Evolutionary conservation across 169 alveolate genomes (phyloP).

Genomic region (Eimeria sp.): DNA sequence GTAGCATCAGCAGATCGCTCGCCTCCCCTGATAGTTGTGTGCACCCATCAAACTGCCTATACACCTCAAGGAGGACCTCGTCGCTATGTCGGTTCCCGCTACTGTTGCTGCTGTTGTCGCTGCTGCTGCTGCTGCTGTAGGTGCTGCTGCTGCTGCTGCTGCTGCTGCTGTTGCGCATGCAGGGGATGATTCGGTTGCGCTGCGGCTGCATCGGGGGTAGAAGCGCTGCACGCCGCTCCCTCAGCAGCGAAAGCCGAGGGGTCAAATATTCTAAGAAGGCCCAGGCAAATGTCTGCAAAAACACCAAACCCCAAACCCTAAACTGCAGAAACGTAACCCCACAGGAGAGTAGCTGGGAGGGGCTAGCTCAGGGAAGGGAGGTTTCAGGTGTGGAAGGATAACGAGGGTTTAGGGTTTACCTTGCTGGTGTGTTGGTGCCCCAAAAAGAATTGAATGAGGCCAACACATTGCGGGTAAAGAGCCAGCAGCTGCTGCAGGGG

Average conservation of each 20-base stretch:
- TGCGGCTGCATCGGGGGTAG: conserved; percentile 75
- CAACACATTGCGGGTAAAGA: conserved; percentile 49
- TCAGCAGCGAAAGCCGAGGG: conserved; percentile 52
- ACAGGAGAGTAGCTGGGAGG: no score
- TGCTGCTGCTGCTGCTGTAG: conserved; percentile 36
- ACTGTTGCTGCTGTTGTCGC: conserved; percentile 10
- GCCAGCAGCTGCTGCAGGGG: conserved; percentile 49
- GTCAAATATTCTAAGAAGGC: conserved; percentile 59
- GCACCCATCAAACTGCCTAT: conserved; percentile 41
- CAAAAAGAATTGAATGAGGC: conserved; percentile 73
- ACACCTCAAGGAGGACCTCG: conserved; percentile 56
- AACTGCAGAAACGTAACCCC: no score
- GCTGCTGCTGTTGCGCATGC: background rate
- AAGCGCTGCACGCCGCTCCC: conserved; percentile 77
- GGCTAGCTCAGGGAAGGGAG: no score
- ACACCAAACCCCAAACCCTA: conserved; percentile 34
- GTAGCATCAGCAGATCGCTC: conserved; percentile 48
- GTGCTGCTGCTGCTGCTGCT: conserved; percentile 63
- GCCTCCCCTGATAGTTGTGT: background rate
- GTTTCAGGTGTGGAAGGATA: background rate
- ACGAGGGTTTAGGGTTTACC: background rate
- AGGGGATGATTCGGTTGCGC: conserved; percentile 28
- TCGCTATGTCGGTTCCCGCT: conserved; percentile 19
- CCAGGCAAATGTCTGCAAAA: conserved; percentile 72
- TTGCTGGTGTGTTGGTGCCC: conserved; percentile 81